Base-by-base conservation (phyloP, 495 filamentous ascomycete genomes). In the Aspergillus cavernicola region DNA sequence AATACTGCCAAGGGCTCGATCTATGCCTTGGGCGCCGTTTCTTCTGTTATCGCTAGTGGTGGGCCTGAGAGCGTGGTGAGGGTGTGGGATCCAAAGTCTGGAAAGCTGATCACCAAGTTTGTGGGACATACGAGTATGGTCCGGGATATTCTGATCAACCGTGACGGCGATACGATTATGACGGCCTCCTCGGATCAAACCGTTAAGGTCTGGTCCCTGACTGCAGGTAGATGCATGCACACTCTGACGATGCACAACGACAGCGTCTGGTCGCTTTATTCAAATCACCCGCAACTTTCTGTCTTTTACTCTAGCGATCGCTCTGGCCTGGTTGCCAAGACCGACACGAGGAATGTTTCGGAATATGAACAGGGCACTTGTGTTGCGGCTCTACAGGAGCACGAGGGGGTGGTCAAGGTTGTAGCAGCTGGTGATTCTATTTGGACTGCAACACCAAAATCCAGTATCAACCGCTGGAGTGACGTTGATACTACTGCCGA, bases 181-280 rank as follows among this genome's bases (percentile, higher is more conserved):
- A 95, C 91, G 0, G 95, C 90, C 3, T 96, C 91, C 43, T 95
- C 93, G 2, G 93, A 98, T 66, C 90, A 93, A 66, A 97, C 93
- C 0, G 85, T 98, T 71, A 98, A 98, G 69, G 82, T 97, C 19
- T 98, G 93, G 93, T 97, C 90, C 42, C 81, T 97, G 40, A 91
- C 89, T 2, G 92, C 90, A 10, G 93, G 92, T 31, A 80, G 93
- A 53, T 97, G 93, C 76, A 89, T 97, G 86, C 88, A 97, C 70
- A 98, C 95, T 4, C 77, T 98, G 48, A 96, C 91, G 13, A 97
- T 97, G 93, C 93, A 98, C 66, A 95, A 93, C 65, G 90, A 95
- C 61, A 96, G 91, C 65, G 92, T 98, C 16, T 98, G 93, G 93
- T 93, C 90, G 23, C 78, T 98, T 16, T 95, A 86, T 63, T 96